Conservation (phyloP, 306 rosid species). For the Quillaja saponaria region DNA sequence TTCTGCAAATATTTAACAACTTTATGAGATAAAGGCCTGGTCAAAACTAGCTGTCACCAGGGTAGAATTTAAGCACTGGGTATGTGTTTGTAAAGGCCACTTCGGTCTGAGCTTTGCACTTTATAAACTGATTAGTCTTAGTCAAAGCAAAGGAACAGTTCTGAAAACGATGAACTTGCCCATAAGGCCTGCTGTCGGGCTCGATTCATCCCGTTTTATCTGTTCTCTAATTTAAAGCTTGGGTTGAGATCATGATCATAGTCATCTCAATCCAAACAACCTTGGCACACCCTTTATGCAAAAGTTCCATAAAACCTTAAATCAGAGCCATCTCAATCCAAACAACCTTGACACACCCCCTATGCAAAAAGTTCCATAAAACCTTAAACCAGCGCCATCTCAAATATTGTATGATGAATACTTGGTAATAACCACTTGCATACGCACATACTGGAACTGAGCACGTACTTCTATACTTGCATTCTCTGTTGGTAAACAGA, state of each 20-base stretch:
- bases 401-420: conserved; percentile 8
- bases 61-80: neutral
- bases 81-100: conserved; percentile 22
- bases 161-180: conserved; percentile 29
- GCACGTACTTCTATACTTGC: no score
- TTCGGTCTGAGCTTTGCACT: conserved; percentile 11
- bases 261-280: conserved; percentile 34
- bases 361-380: no score
- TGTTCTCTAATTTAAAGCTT: neutral
- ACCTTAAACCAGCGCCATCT: conserved; percentile 33
- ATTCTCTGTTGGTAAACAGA: no score
- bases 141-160: conserved; percentile 36
- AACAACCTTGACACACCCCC: no score
- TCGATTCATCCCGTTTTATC: conserved; percentile 2
- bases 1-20: no score
- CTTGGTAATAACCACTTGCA: conserved; percentile 13
- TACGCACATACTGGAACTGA: no score
- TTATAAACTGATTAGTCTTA: conserved; percentile 36
- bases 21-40: no score
- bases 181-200: conserved; percentile 37
- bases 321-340: no score
- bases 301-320: neutral
- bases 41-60: no score
- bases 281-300: conserved; percentile 38
- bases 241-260: no score